A percentile compares a stretch with the other conserved stretches of the same genome.
Evolutionary conservation across 805 yeast genomes (phyloP).

Genomic region (Schizosaccharomyces octosporus): DNA sequence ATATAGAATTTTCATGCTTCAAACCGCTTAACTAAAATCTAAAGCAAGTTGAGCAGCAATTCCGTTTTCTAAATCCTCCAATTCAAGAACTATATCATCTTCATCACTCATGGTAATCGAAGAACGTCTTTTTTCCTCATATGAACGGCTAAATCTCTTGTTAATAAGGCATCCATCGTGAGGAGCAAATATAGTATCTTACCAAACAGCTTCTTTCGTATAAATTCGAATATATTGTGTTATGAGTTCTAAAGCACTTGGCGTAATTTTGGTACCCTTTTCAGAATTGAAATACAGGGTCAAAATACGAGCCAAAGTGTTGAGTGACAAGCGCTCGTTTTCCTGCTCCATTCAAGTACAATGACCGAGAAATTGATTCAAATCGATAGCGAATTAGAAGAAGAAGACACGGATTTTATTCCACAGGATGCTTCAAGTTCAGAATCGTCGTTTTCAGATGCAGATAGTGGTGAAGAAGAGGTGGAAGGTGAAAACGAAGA

Average conservation of each 20-base stretch:
- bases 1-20: neutral
- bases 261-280: slow-evolving; percentile 1
- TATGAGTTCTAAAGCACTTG: neutral
- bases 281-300: neutral
- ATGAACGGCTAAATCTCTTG: neutral
- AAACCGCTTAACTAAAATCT: neutral
- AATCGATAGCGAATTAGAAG: neutral
- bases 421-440: neutral
- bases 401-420: neutral
- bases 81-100: neutral
- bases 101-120: neutral
- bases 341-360: neutral
- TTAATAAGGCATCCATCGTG: neutral
- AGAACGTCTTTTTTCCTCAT: neutral
- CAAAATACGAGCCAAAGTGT: slow-evolving; percentile 2
- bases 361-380: neutral
- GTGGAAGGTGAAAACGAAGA: neutral
- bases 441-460: neutral
- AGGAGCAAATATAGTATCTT: neutral
- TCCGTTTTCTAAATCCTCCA: slow-evolving; percentile 2
- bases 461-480: neutral
- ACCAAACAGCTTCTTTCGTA: slow-evolving; percentile 2
- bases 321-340: neutral
- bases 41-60: neutral
- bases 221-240: neutral